Evolutionary conservation across 441 rosid species (phyloP).

Genomic region (Croton setiger): DNA sequence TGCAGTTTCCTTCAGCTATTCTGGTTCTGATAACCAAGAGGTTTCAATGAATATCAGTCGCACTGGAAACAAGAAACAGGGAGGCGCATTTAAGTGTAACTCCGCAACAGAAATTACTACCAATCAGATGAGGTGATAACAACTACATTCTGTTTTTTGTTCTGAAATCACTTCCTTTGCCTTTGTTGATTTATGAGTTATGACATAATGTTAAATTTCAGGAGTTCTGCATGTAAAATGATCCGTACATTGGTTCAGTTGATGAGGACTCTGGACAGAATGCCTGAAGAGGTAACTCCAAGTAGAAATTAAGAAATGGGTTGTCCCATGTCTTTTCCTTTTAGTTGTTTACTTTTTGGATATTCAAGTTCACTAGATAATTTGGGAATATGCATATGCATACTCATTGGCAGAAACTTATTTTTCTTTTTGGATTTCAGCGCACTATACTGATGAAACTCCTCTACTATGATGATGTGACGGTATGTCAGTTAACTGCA

Average conservation of each 20-base stretch:
- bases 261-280: conserved; percentile 94
- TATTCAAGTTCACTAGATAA: background rate
- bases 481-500: conserved; percentile 47
- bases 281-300: conserved; percentile 83
- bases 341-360: conserved; percentile 4
- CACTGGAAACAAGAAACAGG: conserved; percentile 68
- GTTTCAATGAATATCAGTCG: conserved; percentile 83
- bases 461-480: conserved; percentile 86
- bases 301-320: background rate
- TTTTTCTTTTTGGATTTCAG: conserved; percentile 41
- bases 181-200: background rate
- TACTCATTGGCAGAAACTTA: conserved; percentile 16
- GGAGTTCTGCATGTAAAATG: conserved; percentile 98
- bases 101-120: conserved; percentile 76
- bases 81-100: conserved; percentile 67
- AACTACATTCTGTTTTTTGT: conserved; percentile 2
- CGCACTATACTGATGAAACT: conserved; percentile 95
- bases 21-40: conserved; percentile 72
- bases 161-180: background rate
- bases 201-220: conserved; percentile 25
- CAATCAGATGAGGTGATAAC: conserved; percentile 78
- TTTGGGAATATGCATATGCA: background rate
- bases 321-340: background rate
- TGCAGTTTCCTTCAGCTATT: conserved; percentile 92
- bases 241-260: conserved; percentile 85